Conservation (phyloP, 2,329 filamentous ascomycete genomes). For the Epichloe bromicola region DNA sequence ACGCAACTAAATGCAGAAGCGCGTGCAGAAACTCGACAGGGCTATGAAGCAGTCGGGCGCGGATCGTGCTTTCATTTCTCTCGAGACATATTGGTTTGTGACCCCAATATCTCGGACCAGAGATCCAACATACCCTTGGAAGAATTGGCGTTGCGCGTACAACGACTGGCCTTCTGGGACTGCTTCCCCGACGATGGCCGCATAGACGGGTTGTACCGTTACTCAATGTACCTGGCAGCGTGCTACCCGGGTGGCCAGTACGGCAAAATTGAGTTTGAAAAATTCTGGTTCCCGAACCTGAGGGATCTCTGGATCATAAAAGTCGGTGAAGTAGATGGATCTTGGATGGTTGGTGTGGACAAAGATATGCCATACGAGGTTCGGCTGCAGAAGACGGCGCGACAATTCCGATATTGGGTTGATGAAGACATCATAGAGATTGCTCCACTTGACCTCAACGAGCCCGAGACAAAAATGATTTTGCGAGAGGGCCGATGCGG, state of each 20-base stretch:
- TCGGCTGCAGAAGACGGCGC: slow-evolving; percentile 20
- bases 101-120: slow-evolving; percentile 22
- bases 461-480: slow-evolving; percentile 21
- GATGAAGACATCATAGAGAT: slow-evolving; percentile 25
- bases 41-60: slow-evolving; percentile 21
- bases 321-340: slow-evolving; percentile 23
- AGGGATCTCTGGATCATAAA: slow-evolving; percentile 27
- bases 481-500: slow-evolving; percentile 23
- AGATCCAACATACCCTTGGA: slow-evolving; percentile 19
- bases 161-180: slow-evolving; percentile 26
- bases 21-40: slow-evolving; percentile 20
- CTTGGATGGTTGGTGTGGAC: slow-evolving; percentile 23
- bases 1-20: slow-evolving; percentile 24
- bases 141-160: slow-evolving; percentile 19
- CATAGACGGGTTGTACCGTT: slow-evolving; percentile 20
- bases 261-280: slow-evolving; percentile 23
- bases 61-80: slow-evolving; percentile 25
- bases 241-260: slow-evolving; percentile 18
- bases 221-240: slow-evolving; percentile 22
- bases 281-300: slow-evolving; percentile 26
- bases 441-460: slow-evolving; percentile 20
- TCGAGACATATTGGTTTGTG: slow-evolving; percentile 25
- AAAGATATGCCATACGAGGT: slow-evolving; percentile 16
- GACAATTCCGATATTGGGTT: slow-evolving; percentile 27
- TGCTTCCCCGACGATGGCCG: slow-evolving; percentile 26